These are phyloP conservation scores for Colletotrichum liaoningense DNA, from an alignment of 2,329 filamentous ascomycete genomes.

Conservation along the genomic window DNA sequence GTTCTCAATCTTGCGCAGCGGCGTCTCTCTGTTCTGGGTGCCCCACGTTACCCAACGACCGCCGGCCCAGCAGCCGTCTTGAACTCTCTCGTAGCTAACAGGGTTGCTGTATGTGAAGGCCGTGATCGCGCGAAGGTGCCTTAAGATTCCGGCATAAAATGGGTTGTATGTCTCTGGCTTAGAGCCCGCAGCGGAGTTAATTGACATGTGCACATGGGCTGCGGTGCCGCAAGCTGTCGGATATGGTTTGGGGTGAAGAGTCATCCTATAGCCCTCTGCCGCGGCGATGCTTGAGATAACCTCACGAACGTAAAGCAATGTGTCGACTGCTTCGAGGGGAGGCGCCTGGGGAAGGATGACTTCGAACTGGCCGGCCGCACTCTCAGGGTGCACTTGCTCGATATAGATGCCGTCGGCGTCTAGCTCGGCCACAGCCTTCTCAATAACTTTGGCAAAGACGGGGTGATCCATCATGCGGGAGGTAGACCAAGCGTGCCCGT, in stretches of 20 bases:
- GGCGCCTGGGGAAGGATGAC: conserved; percentile 74
- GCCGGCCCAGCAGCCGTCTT: conserved; percentile 80
- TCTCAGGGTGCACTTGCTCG: conserved; percentile 81
- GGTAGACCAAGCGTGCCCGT: conserved; percentile 78
- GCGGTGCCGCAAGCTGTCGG: conserved; percentile 69
- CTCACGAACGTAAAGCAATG: conserved; percentile 76
- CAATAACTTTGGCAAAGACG: conserved; percentile 66
- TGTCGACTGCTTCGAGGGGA: conserved; percentile 77
- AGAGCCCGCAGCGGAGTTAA: conserved; percentile 59
- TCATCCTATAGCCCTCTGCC: conserved; percentile 72
- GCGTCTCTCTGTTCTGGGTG: conserved; percentile 81
- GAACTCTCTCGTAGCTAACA: conserved; percentile 75
- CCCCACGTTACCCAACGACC: conserved; percentile 85
- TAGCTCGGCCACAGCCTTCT: conserved; percentile 73
- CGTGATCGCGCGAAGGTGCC: conserved; percentile 72
- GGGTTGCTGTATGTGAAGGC: conserved; percentile 77
- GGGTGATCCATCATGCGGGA: conserved; percentile 72
- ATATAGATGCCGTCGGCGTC: conserved; percentile 72
- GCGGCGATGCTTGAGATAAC: conserved; percentile 74
- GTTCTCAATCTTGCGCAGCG: conserved; percentile 73
- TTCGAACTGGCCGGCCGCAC: conserved; percentile 80
- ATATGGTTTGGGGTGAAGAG: conserved; percentile 79
- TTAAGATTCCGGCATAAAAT: conserved; percentile 80
- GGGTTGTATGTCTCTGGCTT: conserved; percentile 62
- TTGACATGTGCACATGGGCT: conserved; percentile 77